Evolutionary conservation across 306 rosid genomes (phyloP).

Genomic region (Sphenostylis stenocarpa): DNA sequence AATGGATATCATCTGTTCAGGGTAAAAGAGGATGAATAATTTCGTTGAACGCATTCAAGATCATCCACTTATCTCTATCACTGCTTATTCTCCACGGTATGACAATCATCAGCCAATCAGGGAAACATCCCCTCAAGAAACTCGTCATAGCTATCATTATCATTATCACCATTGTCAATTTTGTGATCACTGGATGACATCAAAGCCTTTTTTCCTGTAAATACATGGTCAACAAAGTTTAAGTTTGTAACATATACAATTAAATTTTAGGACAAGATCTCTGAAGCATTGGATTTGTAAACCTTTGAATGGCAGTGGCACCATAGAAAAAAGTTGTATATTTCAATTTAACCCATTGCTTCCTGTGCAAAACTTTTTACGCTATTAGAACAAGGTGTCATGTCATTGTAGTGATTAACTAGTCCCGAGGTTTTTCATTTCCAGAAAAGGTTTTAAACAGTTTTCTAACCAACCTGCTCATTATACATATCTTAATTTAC

Average conservation of each 20-base stretch:
- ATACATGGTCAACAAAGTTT: slow-evolving; percentile 11
- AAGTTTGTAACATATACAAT: slow-evolving; percentile 20
- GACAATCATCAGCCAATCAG: slow-evolving; percentile 34
- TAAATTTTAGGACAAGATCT: not conserved
- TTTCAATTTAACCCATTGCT: not conserved
- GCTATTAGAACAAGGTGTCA: not conserved
- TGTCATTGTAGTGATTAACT: not conserved
- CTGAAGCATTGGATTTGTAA: not conserved
- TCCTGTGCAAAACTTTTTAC: not conserved
- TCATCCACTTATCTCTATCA: not conserved
- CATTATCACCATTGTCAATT: slow-evolving; percentile 42
- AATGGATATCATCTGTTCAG: not conserved
- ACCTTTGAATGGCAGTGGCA: not conserved
- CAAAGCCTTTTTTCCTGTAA: slow-evolving; percentile 66
- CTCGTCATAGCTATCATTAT: slow-evolving; percentile 57
- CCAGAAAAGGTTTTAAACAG: not conserved
- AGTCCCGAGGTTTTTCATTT: not conserved
- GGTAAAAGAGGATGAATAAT: not conserved
- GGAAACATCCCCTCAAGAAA: slow-evolving; percentile 93
- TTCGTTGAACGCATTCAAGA: not conserved
- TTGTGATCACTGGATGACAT: slow-evolving; percentile 47
- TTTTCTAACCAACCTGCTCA: slow-evolving; percentile 3
- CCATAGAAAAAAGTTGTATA: not conserved
- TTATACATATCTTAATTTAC: not conserved
- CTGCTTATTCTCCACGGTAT: not conserved